Conservation (phyloP, 2,329 filamentous ascomycete genomes). For the Mariannaea elegans region DNA sequence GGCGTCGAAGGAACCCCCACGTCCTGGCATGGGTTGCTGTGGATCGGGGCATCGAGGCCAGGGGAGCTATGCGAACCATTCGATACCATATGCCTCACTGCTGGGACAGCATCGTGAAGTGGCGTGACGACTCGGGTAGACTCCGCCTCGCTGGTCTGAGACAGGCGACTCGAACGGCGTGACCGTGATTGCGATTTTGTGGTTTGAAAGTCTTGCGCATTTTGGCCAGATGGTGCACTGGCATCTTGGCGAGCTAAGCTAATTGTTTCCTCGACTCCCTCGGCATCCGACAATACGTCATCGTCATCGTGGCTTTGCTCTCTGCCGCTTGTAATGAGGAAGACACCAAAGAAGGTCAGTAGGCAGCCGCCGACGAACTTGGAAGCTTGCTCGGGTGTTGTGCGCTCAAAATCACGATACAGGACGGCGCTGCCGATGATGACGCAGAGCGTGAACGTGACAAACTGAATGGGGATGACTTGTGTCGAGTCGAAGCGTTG, state of each 20-base stretch:
- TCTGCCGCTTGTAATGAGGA: conserved; percentile 90
- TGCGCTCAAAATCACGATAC: conserved; percentile 93
- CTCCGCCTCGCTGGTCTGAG: conserved; percentile 56
- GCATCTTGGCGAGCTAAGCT: conserved; percentile 63
- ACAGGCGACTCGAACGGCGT: conserved; percentile 59
- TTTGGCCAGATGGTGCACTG: conserved; percentile 27
- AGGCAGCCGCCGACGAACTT: conserved; percentile 93
- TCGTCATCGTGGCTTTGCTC: conserved; percentile 65
- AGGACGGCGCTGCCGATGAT: conserved; percentile 93
- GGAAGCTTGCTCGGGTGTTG: conserved; percentile 73
- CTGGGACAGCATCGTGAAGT: conserved; percentile 46
- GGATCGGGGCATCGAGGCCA: conserved; percentile 49
- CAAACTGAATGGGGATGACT: conserved; percentile 97
- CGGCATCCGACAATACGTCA: conserved; percentile 61
- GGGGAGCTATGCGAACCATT: conserved; percentile 45
- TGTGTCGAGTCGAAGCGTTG: conserved; percentile 97
- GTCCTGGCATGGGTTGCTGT: conserved; percentile 56
- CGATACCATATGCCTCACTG: conserved; percentile 45
- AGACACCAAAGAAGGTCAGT: conserved; percentile 96
- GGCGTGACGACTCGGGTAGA: conserved; percentile 47
- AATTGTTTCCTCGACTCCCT: conserved; percentile 71
- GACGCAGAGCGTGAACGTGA: conserved; percentile 94
- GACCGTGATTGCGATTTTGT: conserved; percentile 54
- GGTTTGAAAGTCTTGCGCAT: conserved; percentile 30
- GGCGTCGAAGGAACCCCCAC: conserved; percentile 43